Conservation (phyloP, 495 filamentous ascomycete genomes). For the Neurospora sp. region DNA sequence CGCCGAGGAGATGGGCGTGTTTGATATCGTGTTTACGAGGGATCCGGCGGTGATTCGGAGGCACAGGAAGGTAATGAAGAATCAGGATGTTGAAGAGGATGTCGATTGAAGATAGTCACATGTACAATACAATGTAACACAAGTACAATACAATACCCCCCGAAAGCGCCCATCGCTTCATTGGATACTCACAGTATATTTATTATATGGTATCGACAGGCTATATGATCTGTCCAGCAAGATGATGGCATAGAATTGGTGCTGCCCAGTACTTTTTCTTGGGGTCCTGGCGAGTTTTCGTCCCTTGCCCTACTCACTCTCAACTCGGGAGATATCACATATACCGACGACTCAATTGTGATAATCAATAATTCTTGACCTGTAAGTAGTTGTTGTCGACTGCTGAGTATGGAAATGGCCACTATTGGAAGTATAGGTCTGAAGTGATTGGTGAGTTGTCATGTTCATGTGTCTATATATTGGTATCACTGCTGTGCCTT, state of each 20-base stretch:
- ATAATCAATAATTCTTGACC: background rate
- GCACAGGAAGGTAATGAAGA: conserved; percentile 12
- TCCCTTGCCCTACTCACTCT: background rate
- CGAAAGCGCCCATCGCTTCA: background rate
- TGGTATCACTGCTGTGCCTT: background rate
- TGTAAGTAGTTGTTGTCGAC: background rate
- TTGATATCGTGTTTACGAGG: conserved; percentile 19
- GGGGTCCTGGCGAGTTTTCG: background rate
- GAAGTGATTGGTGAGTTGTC: background rate
- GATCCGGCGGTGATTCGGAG: conserved; percentile 12
- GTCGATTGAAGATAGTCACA: background rate
- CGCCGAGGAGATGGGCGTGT: conserved; percentile 48
- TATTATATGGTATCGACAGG: background rate
- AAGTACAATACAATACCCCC: background rate
- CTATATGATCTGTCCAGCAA: background rate
- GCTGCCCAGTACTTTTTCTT: background rate
- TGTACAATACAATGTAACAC: background rate
- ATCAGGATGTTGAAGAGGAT: background rate
- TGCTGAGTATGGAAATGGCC: background rate
- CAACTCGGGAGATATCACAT: background rate
- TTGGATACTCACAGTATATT: background rate
- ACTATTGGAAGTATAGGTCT: background rate
- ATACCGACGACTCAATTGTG: background rate
- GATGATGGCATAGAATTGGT: background rate
- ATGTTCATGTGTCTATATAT: background rate